These are phyloP conservation scores for Tulasnella sp. DNA, from an alignment of 768 basidiomycete species.

Conservation along the genomic window DNA sequence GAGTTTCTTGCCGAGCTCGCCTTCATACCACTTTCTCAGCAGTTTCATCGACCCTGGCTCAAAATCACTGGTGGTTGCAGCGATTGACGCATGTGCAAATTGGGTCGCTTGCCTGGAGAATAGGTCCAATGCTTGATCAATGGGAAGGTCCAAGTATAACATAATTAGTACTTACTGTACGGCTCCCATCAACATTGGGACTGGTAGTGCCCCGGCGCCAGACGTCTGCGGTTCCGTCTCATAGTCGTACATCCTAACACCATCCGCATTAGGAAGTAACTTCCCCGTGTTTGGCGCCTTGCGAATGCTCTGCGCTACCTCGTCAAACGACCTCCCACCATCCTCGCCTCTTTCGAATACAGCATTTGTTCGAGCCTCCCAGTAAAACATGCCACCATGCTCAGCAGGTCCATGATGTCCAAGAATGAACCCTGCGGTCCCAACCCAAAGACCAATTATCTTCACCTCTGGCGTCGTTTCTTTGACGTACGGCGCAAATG, in stretches of 20 bases:
- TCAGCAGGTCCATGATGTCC: neutral
- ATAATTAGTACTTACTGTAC: neutral
- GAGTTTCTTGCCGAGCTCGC: constrained; percentile 1
- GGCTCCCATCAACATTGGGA: neutral
- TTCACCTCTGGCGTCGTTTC: constrained; percentile 1
- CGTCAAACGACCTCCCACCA: neutral
- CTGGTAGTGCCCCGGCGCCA: neutral
- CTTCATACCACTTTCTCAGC: constrained; percentile 4
- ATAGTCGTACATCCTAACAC: constrained; percentile 1
- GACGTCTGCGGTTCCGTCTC: neutral
- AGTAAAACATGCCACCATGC: neutral
- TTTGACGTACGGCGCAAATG: neutral
- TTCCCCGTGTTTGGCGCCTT: neutral
- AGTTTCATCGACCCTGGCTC: neutral
- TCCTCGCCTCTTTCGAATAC: neutral
- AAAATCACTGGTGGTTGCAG: neutral
- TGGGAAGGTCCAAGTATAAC: neutral
- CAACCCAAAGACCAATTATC: neutral
- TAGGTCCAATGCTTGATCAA: neutral
- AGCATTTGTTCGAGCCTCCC: neutral
- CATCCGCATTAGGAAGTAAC: neutral
- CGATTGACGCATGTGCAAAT: neutral
- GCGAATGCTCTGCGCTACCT: neutral
- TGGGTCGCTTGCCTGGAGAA: neutral
- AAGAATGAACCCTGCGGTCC: neutral